Evolutionary conservation across 805 yeast species (phyloP).

Genomic region (Kazachstania psychrophila): DNA sequence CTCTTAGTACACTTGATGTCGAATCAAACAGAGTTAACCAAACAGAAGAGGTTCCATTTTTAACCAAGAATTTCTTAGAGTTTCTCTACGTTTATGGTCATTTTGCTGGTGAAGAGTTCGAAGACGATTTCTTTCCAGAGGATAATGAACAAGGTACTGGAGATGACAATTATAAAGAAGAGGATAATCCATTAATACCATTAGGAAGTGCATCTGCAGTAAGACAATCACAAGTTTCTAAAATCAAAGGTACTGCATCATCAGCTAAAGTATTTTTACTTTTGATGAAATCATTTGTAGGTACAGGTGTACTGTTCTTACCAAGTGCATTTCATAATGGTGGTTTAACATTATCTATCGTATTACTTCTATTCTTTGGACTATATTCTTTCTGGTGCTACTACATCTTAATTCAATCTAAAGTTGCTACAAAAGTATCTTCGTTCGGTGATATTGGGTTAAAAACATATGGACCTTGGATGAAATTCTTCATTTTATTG

Average conservation of each 20-base stretch:
- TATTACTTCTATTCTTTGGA: constrained; percentile 51
- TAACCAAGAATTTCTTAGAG: constrained; percentile 67
- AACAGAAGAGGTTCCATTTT: constrained; percentile 35
- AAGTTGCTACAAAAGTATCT: constrained; percentile 49
- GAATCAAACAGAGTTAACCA: constrained; percentile 10
- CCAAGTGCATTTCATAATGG: constrained; percentile 69
- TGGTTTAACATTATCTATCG: constrained; percentile 52
- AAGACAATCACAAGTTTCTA: constrained; percentile 20
- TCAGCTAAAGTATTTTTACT: constrained; percentile 64
- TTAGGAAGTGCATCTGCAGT: constrained; percentile 6
- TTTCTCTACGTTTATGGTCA: constrained; percentile 74
- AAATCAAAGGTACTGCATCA: constrained; percentile 54
- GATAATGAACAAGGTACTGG: constrained; percentile 29
- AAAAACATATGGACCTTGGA: constrained; percentile 52
- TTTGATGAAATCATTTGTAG: constrained; percentile 64
- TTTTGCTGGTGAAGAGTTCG: constrained; percentile 77
- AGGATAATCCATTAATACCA: constrained; percentile 22
- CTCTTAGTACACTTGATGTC: not conserved
- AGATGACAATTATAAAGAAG: constrained; percentile 11
- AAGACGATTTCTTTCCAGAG: constrained; percentile 45
- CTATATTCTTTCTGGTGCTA: constrained; percentile 72
- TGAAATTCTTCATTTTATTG: constrained; percentile 52
- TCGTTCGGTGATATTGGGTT: constrained; percentile 75
- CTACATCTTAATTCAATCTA: constrained; percentile 50
- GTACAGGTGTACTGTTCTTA: constrained; percentile 64